These are phyloP conservation scores for Solanum chacoense DNA, from an alignment of 305 asterid species.

Conservation along the genomic window DNA sequence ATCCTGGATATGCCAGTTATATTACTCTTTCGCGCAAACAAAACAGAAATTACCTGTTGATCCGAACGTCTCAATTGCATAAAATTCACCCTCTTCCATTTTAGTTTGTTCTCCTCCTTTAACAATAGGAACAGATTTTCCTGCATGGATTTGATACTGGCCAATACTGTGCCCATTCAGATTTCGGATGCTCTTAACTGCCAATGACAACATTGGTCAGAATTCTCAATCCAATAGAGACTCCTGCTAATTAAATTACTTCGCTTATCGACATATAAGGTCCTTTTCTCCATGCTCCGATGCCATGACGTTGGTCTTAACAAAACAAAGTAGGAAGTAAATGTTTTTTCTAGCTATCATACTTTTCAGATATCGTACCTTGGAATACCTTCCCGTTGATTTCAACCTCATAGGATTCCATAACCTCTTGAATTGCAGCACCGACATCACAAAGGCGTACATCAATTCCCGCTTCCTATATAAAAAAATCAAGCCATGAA, in stretches of 20 bases:
- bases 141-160: slow-evolving; percentile 89
- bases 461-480: slow-evolving; percentile 91
- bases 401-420: slow-evolving; percentile 98
- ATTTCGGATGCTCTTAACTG: slow-evolving; percentile 93
- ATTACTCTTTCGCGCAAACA: not conserved
- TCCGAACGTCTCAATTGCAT: slow-evolving; percentile 96
- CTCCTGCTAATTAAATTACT: not conserved
- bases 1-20: not conserved
- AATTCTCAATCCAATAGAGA: not conserved
- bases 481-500: not conserved
- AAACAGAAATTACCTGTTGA: slow-evolving; percentile 59
- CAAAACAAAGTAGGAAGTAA: slow-evolving; percentile 1
- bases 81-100: slow-evolving; percentile 99
- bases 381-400: slow-evolving; percentile 87
- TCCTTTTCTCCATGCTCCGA: not conserved
- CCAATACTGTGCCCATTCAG: slow-evolving; percentile 95
- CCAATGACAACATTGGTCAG: slow-evolving; percentile 7
- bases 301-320: not conserved
- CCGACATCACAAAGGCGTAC: slow-evolving; percentile 95
- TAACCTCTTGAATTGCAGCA: slow-evolving; percentile 99
- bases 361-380: slow-evolving; percentile 32
- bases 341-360: slow-evolving; percentile 4
- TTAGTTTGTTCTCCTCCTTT: slow-evolving; percentile 97
- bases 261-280: not conserved
- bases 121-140: slow-evolving; percentile 92